phyloP scores from a whole-genome alignment of 2,329 filamentous ascomycete genomes.

The Thelonectria olida region DNA sequence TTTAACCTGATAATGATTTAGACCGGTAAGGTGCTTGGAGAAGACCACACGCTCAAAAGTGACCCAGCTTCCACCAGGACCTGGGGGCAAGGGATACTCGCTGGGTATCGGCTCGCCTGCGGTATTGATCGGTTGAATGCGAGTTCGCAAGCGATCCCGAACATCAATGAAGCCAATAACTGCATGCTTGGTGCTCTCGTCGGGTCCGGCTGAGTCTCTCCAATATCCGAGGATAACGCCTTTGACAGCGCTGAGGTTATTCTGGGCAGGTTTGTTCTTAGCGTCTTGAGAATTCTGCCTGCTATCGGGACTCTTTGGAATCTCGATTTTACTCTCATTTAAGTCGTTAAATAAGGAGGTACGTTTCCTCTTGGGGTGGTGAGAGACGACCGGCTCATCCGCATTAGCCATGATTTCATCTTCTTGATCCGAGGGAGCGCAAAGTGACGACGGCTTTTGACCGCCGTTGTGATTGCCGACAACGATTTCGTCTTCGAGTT shows the following conservation, averaged over 20 bases:
- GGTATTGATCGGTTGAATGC: conserved; percentile 62
- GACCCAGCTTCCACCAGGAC: conserved; percentile 71
- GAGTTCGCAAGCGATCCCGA: conserved; percentile 67
- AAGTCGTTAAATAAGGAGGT: conserved; percentile 59
- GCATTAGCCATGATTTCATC: conserved; percentile 56
- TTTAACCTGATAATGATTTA: conserved; percentile 67
- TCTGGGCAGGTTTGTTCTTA: conserved; percentile 42
- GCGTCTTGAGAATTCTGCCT: conserved; percentile 31
- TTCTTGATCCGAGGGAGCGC: conserved; percentile 46
- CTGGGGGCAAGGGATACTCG: conserved; percentile 61
- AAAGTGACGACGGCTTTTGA: conserved; percentile 48
- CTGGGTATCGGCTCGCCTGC: conserved; percentile 57
- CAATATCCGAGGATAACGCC: conserved; percentile 66
- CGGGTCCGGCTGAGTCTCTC: conserved; percentile 64
- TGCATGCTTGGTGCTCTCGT: conserved; percentile 61
- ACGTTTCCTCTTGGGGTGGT: conserved; percentile 66
- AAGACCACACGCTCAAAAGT: conserved; percentile 70
- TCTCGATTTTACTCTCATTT: conserved; percentile 58
- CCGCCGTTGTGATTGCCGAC: conserved; percentile 53
- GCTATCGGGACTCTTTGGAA: conserved; percentile 43
- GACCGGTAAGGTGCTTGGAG: conserved; percentile 62
- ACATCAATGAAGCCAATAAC: conserved; percentile 72
- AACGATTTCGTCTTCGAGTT: conserved; percentile 63
- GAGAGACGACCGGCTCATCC: conserved; percentile 50
- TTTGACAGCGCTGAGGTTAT: conserved; percentile 49